Conservation (phyloP, 106 monocot species). For the Ottelia alismoides region DNA sequence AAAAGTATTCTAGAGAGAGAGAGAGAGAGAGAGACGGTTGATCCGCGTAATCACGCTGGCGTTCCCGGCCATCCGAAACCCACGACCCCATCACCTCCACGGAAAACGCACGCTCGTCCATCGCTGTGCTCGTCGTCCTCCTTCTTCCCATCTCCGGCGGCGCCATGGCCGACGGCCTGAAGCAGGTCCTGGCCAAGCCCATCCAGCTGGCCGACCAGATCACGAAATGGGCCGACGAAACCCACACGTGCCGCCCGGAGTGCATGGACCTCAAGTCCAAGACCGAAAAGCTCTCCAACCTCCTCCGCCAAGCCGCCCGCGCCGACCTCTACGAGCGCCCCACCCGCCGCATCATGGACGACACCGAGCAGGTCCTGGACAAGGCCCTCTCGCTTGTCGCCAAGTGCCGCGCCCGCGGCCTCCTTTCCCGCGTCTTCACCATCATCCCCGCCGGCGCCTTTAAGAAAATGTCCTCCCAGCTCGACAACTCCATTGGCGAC, state of each 20-base stretch:
- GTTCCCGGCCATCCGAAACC: no score
- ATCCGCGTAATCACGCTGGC: no score
- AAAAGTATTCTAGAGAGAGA: not conserved
- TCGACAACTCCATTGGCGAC: slow-evolving; percentile 79
- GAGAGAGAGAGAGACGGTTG: no score
- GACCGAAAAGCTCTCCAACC: slow-evolving; percentile 42
- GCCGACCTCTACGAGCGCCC: slow-evolving; percentile 86
- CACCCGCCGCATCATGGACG: slow-evolving; percentile 78
- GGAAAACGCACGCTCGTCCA: no score
- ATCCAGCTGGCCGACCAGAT: slow-evolving; percentile 83
- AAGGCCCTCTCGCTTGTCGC: slow-evolving; percentile 45
- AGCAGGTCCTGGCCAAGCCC: slow-evolving; percentile 58
- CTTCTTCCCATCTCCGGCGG: no score
- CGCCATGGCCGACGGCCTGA: slow-evolving; percentile 62
- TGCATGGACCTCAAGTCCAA: slow-evolving; percentile 55
- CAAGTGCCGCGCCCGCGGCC: slow-evolving; percentile 45
- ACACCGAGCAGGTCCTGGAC: slow-evolving; percentile 68
- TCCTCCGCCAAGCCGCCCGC: slow-evolving; percentile 79
- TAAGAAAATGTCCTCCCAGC: slow-evolving; percentile 44
- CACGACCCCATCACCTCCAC: no score
- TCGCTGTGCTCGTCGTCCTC: no score
- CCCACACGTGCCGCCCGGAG: slow-evolving; percentile 34
- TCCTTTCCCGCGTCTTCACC: slow-evolving; percentile 61
- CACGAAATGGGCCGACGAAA: slow-evolving; percentile 40
- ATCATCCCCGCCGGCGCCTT: slow-evolving; percentile 59